Evolutionary conservation across 2,329 filamentous ascomycete species (phyloP).

Genomic region (Aureobasidium sp.): DNA sequence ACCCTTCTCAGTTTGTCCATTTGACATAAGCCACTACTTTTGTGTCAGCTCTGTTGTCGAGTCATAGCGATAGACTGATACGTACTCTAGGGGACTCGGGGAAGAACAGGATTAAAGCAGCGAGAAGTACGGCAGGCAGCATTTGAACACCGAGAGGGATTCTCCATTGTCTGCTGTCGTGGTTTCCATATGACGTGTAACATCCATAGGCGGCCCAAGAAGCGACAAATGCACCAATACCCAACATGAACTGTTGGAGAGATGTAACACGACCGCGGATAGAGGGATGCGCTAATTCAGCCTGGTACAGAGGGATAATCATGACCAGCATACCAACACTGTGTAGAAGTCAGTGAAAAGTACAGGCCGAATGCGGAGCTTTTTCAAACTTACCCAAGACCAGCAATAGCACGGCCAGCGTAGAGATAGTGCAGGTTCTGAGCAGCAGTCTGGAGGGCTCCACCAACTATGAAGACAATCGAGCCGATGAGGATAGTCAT

Average conservation of each 20-base stretch:
- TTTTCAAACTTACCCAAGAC: constrained; percentile 48
- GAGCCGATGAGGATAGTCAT: constrained; percentile 66
- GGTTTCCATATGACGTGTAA: constrained; percentile 44
- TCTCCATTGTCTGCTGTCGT: constrained; percentile 52
- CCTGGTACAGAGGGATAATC: constrained; percentile 68
- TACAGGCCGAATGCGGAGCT: too few relatives aligned
- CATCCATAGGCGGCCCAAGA: constrained; percentile 65
- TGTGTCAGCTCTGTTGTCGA: constrained; percentile 6
- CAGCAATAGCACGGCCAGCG: constrained; percentile 62
- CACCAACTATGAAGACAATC: constrained; percentile 64
- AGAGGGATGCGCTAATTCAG: constrained; percentile 68
- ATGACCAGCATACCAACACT: constrained; percentile 56
- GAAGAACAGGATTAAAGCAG: constrained; percentile 62
- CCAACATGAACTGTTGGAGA: constrained; percentile 77
- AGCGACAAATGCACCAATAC: constrained; percentile 65
- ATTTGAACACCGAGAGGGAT: constrained; percentile 64
- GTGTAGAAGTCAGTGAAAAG: not conserved
- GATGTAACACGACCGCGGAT: constrained; percentile 70
- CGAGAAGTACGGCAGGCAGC: constrained; percentile 58
- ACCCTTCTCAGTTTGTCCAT: constrained; percentile 58
- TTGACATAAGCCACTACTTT: constrained; percentile 66
- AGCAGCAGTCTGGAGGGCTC: constrained; percentile 66
- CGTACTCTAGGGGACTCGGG: constrained; percentile 48
- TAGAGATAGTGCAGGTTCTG: constrained; percentile 55
- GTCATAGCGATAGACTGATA: constrained; percentile 8